Conservation (phyloP, 495 filamentous ascomycete species). For the Letharia columbiana region DNA sequence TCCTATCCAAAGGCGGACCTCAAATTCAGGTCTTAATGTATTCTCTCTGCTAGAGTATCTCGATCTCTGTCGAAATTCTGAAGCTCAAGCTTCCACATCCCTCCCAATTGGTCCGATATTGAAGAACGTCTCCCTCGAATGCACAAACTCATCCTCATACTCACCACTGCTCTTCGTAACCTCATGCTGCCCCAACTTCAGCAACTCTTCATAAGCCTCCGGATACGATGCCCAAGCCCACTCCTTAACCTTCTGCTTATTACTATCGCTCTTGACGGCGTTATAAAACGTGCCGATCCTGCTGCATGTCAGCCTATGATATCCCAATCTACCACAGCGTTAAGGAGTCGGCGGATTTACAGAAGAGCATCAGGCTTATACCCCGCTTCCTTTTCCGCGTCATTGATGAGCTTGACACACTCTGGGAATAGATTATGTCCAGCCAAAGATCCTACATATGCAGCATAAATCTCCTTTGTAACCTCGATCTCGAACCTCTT, state of each 20-base stretch:
- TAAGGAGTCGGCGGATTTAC: constrained; percentile 46
- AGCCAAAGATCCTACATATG: constrained; percentile 67
- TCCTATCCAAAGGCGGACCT: background rate
- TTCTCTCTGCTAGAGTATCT: background rate
- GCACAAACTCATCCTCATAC: constrained; percentile 1
- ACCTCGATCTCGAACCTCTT: constrained; percentile 65
- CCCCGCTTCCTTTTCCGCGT: constrained; percentile 56
- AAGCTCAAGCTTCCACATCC: constrained; percentile 9
- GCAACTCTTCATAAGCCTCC: constrained; percentile 56
- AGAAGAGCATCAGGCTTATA: constrained; percentile 54
- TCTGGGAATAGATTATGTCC: constrained; percentile 58
- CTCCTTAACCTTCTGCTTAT: constrained; percentile 57
- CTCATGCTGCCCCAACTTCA: constrained; percentile 28
- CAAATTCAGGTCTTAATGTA: too few species aligned
- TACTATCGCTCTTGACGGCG: constrained; percentile 48
- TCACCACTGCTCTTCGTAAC: constrained; percentile 14
- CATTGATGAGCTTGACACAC: constrained; percentile 52
- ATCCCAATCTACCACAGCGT: background rate
- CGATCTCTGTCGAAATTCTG: background rate
- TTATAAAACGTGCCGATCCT: constrained; percentile 71
- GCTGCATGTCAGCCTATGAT: constrained; percentile 20
- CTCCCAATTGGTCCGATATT: constrained; percentile 19
- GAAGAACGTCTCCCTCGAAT: constrained; percentile 14
- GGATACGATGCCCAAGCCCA: constrained; percentile 65
- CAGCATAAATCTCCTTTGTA: constrained; percentile 58